These are phyloP conservation scores for Nakazawaea populi DNA, from an alignment of 805 yeast species.

Conservation along the genomic window DNA sequence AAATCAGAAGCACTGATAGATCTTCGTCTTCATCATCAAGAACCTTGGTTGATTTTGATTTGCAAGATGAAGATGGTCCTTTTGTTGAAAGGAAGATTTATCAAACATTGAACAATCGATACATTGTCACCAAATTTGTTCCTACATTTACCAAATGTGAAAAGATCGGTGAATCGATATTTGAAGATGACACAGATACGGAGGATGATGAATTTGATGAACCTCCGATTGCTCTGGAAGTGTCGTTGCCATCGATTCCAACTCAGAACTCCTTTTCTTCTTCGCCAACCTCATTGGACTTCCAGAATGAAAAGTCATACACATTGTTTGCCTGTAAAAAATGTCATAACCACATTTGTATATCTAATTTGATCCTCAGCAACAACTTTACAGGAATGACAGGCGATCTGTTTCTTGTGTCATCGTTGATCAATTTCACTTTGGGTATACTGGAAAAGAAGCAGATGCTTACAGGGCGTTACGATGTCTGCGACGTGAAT, in stretches of 20 bases:
- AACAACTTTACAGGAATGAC: constrained; percentile 45
- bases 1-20: constrained; percentile 1
- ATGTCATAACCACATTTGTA: constrained; percentile 25
- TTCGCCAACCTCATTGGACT: constrained; percentile 6
- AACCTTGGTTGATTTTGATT: constrained; percentile 14
- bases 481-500: constrained; percentile 47
- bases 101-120: constrained; percentile 11
- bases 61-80: constrained; percentile 14
- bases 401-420: constrained; percentile 54
- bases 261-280: neutral
- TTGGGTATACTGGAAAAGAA: constrained; percentile 15
- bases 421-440: constrained; percentile 28
- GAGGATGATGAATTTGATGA: neutral
- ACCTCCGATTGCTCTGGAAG: too few species aligned
- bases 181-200: constrained; percentile 13
- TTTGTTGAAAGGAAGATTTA: constrained; percentile 12
- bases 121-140: constrained; percentile 4
- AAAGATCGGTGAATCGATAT: constrained; percentile 3
- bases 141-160: constrained; percentile 3
- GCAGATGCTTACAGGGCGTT: constrained; percentile 55
- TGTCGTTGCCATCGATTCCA: neutral
- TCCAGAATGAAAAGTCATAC: neutral
- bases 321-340: constrained; percentile 16
- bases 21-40: constrained; percentile 10
- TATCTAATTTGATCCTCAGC: constrained; percentile 22